phyloP scores from a whole-genome alignment of 2,329 filamentous ascomycete species.

The Niveomyces coronatus region DNA sequence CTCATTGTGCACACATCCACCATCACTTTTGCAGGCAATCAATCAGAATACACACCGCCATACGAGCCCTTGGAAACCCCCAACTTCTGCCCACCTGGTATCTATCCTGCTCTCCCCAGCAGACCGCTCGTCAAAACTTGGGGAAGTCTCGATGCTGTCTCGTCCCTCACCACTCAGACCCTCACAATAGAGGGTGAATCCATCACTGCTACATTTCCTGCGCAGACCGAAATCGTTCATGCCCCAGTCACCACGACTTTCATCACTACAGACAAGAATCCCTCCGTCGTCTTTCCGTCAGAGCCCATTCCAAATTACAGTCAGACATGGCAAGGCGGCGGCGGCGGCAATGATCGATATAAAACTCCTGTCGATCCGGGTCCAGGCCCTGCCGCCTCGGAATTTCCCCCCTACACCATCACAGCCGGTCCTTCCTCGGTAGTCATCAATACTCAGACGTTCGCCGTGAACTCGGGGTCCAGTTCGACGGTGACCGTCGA shows the following conservation, averaged over 20 bases:
- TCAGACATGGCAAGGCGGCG: conserved; percentile 5
- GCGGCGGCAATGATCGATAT: neutral
- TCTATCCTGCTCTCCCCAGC: conserved; percentile 5
- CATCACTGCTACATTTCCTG: neutral
- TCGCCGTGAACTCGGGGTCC: conserved; percentile 25
- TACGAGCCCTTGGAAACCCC: conserved; percentile 31
- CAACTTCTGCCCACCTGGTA: conserved; percentile 23
- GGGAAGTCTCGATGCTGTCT: neutral
- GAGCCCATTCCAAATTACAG: conserved; percentile 15
- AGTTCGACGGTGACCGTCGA: conserved; percentile 33
- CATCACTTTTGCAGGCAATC: conserved; percentile 36
- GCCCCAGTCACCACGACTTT: conserved; percentile 31
- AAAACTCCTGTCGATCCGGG: neutral
- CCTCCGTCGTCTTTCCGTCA: conserved; percentile 34
- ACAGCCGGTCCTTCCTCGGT: conserved; percentile 35
- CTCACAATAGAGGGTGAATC: conserved; percentile 3
- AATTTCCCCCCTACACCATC: conserved; percentile 25
- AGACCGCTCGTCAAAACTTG: neutral
- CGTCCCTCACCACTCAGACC: conserved; percentile 3
- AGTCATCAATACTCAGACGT: conserved; percentile 36
- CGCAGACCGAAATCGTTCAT: neutral
- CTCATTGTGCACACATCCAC: conserved; percentile 40
- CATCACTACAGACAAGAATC: conserved; percentile 45
- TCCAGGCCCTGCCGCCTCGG: conserved; percentile 4
- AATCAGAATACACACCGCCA: conserved; percentile 35